Evolutionary conservation across 2,329 filamentous ascomycete genomes (phyloP).

Genomic region (Microcyclospora pomicola): DNA sequence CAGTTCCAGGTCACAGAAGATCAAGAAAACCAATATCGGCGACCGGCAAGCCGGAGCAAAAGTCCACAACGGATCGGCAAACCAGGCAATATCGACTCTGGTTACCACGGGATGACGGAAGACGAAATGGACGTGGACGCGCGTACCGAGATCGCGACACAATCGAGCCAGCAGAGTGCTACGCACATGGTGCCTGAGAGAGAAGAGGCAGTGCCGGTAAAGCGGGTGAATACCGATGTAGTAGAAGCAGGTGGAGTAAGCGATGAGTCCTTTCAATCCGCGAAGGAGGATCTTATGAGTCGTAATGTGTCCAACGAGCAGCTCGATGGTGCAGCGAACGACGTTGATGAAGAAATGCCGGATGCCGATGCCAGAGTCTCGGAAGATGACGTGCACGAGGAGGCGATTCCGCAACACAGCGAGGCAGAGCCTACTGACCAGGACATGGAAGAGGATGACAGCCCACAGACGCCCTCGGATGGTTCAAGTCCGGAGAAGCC

Average conservation of each 20-base stretch:
- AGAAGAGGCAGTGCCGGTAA: constrained; percentile 18
- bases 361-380: constrained; percentile 4
- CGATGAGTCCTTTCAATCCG: constrained; percentile 36
- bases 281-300: constrained; percentile 29
- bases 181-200: constrained; percentile 8
- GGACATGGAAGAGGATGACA: constrained; percentile 25
- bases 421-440: constrained; percentile 2
- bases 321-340: constrained; percentile 7
- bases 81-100: constrained; percentile 43
- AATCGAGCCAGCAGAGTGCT: constrained; percentile 6
- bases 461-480: constrained; percentile 45
- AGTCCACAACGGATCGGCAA: constrained; percentile 22
- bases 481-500: constrained; percentile 62
- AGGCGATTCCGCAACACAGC: constrained; percentile 7
- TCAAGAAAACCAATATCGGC: constrained; percentile 22
- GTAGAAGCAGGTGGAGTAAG: constrained; percentile 16
- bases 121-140: constrained; percentile 35
- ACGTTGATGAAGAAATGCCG: constrained; percentile 20
- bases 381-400: constrained; percentile 6
- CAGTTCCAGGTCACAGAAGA: constrained; percentile 49
- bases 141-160: constrained; percentile 7
- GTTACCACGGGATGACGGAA: constrained; percentile 54
- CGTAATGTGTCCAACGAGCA: constrained; percentile 7
- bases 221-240: constrained; percentile 10
- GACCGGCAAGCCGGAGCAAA: constrained; percentile 17